Evolutionary conservation across 2,329 filamentous ascomycete genomes (phyloP).

Genomic region (Apiospora sp.): DNA sequence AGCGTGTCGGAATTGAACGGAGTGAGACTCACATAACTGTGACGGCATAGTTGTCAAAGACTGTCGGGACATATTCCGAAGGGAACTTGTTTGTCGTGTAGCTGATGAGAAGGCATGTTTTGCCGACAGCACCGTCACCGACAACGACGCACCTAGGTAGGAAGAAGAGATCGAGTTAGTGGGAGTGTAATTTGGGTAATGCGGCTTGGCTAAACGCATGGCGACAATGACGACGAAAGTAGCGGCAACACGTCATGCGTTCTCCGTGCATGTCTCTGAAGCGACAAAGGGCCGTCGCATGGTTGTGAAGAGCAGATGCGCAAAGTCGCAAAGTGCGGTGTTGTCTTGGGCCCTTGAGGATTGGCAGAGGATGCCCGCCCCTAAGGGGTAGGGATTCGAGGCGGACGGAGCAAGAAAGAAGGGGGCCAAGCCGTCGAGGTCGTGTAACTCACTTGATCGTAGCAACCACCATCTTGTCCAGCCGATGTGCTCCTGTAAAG

Average conservation of each 20-base stretch:
- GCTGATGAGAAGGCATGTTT: conserved; percentile 98
- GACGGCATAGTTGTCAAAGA: conserved; percentile 99
- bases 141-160: conserved; percentile 90
- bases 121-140: conserved; percentile 98
- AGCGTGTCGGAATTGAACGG: background rate
- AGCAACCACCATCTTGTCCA: conserved; percentile 66
- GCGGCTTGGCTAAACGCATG: conserved; percentile 25
- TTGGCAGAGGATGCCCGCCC: conserved; percentile 8
- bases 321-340: conserved; percentile 16
- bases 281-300: background rate
- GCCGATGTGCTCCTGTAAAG: conserved; percentile 47
- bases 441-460: conserved; percentile 66
- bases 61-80: conserved; percentile 98
- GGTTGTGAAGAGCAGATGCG: conserved; percentile 1
- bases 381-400: conserved; percentile 1
- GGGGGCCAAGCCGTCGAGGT: conserved; percentile 15
- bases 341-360: background rate
- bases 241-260: conserved; percentile 1
- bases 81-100: conserved; percentile 99
- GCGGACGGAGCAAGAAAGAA: conserved; percentile 14
- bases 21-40: conserved; percentile 89
- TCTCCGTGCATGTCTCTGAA: background rate
- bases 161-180: conserved; percentile 29
- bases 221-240: conserved; percentile 21
- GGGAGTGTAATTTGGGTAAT: conserved; percentile 22